Conservation (phyloP, 2,329 filamentous ascomycete genomes). For the Epichloe sp. region DNA sequence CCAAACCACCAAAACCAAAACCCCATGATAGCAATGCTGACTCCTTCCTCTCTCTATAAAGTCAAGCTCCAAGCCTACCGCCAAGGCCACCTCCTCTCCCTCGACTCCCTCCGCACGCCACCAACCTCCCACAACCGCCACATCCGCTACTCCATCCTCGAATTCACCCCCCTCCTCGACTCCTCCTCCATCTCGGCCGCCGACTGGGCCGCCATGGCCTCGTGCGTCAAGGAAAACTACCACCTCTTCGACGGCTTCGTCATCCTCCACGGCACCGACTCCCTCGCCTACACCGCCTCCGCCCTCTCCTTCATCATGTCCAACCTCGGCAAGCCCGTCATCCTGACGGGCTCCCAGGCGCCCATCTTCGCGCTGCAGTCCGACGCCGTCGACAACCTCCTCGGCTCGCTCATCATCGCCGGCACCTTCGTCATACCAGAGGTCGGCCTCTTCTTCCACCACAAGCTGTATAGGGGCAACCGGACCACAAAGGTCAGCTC, state of each 20-base stretch:
- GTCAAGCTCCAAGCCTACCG: conserved; percentile 38
- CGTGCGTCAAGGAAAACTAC: conserved; percentile 72
- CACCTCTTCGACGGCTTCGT: conserved; percentile 83
- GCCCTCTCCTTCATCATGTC: conserved; percentile 88
- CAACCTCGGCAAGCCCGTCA: conserved; percentile 80
- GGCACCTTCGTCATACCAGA: conserved; percentile 89
- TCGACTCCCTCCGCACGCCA: conserved; percentile 66
- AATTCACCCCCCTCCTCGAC: conserved; percentile 71
- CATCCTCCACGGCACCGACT: conserved; percentile 82
- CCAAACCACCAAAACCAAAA: background rate
- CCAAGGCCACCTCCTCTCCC: conserved; percentile 33
- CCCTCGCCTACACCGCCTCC: conserved; percentile 76
- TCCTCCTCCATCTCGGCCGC: conserved; percentile 79
- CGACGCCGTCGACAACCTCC: conserved; percentile 80
- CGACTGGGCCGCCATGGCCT: conserved; percentile 76
- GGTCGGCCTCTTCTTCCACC: conserved; percentile 88
- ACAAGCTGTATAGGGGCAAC: conserved; percentile 80
- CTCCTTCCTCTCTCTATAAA: conserved; percentile 9
- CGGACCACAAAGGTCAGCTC: conserved; percentile 79
- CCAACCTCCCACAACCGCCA: conserved; percentile 67
- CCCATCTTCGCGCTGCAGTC: conserved; percentile 85
- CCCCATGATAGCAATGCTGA: background rate
- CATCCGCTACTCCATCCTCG: conserved; percentile 71
- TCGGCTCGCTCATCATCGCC: conserved; percentile 78
- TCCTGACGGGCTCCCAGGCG: conserved; percentile 71